Conservation (phyloP, 2,329 filamentous ascomycete species). For the Stemphylium vesicarium region DNA sequence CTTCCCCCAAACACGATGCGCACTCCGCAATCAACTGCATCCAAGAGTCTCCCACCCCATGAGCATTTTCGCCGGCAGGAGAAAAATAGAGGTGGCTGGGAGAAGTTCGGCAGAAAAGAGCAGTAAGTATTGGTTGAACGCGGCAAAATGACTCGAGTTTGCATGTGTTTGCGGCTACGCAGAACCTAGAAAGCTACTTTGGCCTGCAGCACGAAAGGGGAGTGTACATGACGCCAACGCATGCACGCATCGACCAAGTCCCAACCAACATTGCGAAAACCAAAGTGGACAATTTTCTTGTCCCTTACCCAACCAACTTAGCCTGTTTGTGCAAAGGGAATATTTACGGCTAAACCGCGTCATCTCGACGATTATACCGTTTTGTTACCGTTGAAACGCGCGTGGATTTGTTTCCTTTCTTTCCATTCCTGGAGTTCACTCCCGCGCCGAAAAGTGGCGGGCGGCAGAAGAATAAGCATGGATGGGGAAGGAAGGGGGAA, state of each 20-base stretch:
- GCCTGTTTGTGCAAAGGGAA: constrained; percentile 14
- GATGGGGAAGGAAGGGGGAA: too few species aligned
- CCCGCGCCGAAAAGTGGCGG: too few species aligned
- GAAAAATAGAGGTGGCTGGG: constrained; percentile 1
- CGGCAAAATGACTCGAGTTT: constrained; percentile 28
- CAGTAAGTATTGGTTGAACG: constrained; percentile 7
- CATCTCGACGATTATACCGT: not conserved
- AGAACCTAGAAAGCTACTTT: constrained; percentile 14
- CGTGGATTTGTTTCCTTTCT: too few species aligned
- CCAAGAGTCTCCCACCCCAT: constrained; percentile 1
- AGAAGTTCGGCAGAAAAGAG: not conserved
- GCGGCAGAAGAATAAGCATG: too few species aligned
- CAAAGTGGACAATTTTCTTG: constrained; percentile 7
- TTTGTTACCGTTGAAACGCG: too few species aligned
- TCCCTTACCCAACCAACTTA: constrained; percentile 27
- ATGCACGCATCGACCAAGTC: constrained; percentile 35
- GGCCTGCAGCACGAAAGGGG: constrained; percentile 31
- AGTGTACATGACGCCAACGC: constrained; percentile 37
- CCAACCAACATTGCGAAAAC: constrained; percentile 10
- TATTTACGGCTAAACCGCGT: constrained; percentile 7
- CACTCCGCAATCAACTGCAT: constrained; percentile 5
- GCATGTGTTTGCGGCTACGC: constrained; percentile 23
- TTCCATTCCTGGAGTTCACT: too few species aligned
- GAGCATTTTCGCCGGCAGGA: not conserved
- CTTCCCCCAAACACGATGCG: constrained; percentile 10